Evolutionary conservation across 257 asterid genomes (phyloP).

Genomic region (Paulownia fortunei): DNA sequence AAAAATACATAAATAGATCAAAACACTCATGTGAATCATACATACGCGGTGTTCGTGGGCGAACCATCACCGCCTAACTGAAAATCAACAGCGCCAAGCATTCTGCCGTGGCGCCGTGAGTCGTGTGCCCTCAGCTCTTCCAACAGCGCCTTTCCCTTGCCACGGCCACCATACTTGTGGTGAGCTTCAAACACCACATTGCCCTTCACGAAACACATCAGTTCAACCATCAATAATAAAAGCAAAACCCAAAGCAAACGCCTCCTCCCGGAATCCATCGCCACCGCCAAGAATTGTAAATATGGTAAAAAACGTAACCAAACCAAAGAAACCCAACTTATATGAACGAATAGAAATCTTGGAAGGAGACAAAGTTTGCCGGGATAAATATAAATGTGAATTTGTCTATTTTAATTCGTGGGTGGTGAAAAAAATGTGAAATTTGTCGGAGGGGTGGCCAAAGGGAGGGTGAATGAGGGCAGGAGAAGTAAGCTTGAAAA

Average conservation of each 20-base stretch:
- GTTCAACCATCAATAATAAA: slow-evolving; percentile 16
- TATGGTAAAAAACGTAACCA: background rate
- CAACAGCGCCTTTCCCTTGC: slow-evolving; percentile 38
- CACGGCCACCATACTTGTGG: slow-evolving; percentile 58
- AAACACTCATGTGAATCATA: slow-evolving; percentile 11
- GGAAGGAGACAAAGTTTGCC: slow-evolving; percentile 1
- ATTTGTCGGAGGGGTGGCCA: slow-evolving; percentile 21
- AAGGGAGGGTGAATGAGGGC: slow-evolving; percentile 27
- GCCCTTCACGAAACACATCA: slow-evolving; percentile 27
- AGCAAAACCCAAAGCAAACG: slow-evolving; percentile 11
- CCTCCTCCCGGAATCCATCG: slow-evolving; percentile 50
- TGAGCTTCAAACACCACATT: slow-evolving; percentile 48
- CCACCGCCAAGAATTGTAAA: slow-evolving; percentile 26
- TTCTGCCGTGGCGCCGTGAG: slow-evolving; percentile 61
- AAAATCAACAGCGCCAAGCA: slow-evolving; percentile 54
- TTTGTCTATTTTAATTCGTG: background rate
- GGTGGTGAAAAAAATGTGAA: background rate
- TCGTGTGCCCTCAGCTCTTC: slow-evolving; percentile 57
- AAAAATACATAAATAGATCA: background rate
- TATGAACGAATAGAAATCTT: background rate
- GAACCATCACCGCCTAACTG: slow-evolving; percentile 59
- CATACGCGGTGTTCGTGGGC: slow-evolving; percentile 60
- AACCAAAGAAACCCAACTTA: slow-evolving; percentile 1
- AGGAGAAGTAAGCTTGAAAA: background rate
- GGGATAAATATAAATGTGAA: slow-evolving; percentile 4